Percentiles rank a stretch among this genome's conserved stretches.
Evolutionary conservation across 2,329 filamentous ascomycete genomes (phyloP).

Genomic region (Chaetomium strumarium): DNA sequence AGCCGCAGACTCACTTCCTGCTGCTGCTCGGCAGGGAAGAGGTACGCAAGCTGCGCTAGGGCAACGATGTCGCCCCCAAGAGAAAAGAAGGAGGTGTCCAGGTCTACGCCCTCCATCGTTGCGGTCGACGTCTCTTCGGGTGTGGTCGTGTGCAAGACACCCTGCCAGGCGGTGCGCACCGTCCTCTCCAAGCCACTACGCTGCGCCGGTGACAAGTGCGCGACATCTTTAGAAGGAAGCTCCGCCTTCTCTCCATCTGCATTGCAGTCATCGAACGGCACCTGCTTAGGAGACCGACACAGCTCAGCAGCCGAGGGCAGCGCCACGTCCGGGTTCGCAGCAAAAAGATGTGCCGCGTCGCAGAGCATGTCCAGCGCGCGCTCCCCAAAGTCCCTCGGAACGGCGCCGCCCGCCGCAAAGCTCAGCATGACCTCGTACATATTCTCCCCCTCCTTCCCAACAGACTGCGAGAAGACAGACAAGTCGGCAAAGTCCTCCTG

Average conservation of each 20-base stretch:
- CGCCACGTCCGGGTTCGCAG: slow-evolving; percentile 8
- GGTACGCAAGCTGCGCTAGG: slow-evolving; percentile 20
- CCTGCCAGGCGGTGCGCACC: slow-evolving; percentile 16
- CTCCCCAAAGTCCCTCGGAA: slow-evolving; percentile 19
- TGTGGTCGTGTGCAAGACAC: slow-evolving; percentile 10
- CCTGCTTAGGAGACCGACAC: not conserved
- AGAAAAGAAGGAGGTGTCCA: slow-evolving; percentile 20
- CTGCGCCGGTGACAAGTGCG: slow-evolving; percentile 7
- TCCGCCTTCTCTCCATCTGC: not conserved
- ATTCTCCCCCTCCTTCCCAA: slow-evolving; percentile 4
- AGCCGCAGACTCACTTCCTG: slow-evolving; percentile 2
- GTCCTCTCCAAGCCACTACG: not conserved
- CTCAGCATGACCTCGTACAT: slow-evolving; percentile 21
- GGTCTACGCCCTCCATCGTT: slow-evolving; percentile 4
- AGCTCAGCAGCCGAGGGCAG: slow-evolving; percentile 11
- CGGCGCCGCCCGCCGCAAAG: slow-evolving; percentile 18
- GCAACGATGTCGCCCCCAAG: slow-evolving; percentile 31
- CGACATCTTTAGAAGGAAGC: not conserved
- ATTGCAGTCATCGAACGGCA: slow-evolving; percentile 8
- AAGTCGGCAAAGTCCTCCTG: slow-evolving; percentile 23
- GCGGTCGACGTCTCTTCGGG: not conserved
- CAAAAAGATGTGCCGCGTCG: slow-evolving; percentile 18
- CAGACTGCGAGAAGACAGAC: slow-evolving; percentile 18
- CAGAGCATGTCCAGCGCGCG: slow-evolving; percentile 20
- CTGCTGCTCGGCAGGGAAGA: slow-evolving; percentile 10